A percentile compares a stretch with the other conserved stretches of the same genome.
Conservation (phyloP, 345 rosid genomes). For the Linum tenue region DNA sequence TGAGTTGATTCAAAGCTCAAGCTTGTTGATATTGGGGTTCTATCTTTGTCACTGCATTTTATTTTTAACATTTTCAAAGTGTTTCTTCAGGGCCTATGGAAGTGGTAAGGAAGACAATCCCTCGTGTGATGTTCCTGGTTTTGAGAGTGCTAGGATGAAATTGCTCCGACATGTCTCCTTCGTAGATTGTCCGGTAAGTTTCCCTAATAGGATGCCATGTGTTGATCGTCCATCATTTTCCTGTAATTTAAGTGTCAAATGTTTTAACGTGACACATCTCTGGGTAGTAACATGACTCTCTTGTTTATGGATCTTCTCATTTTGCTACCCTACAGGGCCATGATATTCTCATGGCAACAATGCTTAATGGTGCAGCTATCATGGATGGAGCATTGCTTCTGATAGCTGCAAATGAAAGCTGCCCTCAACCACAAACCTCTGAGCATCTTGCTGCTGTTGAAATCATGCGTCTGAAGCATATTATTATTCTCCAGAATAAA, state of each 20-base stretch:
- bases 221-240: too few species aligned
- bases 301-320: neutral
- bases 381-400: conserved; percentile 98
- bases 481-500: conserved; percentile 92
- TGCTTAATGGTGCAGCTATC: conserved; percentile 99
- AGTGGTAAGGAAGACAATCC: conserved; percentile 97
- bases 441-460: conserved; percentile 98
- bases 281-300: neutral
- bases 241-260: neutral
- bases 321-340: conserved; percentile 50
- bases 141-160: conserved; percentile 73
- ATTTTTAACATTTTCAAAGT: conserved; percentile 6
- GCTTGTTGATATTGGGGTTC: neutral
- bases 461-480: conserved; percentile 89
- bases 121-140: conserved; percentile 77
- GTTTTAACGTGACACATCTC: neutral
- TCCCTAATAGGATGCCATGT: neutral
- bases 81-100: conserved; percentile 66
- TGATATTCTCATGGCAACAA: conserved; percentile 99
- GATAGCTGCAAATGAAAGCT: conserved; percentile 96
- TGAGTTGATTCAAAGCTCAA: conserved; percentile 24
- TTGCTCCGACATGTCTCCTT: conserved; percentile 91
- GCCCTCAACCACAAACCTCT: conserved; percentile 98
- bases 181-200: conserved; percentile 89
- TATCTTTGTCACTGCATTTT: neutral